Conservation (phyloP, 768 basidiomycete species). For the Russula earlei region DNA sequence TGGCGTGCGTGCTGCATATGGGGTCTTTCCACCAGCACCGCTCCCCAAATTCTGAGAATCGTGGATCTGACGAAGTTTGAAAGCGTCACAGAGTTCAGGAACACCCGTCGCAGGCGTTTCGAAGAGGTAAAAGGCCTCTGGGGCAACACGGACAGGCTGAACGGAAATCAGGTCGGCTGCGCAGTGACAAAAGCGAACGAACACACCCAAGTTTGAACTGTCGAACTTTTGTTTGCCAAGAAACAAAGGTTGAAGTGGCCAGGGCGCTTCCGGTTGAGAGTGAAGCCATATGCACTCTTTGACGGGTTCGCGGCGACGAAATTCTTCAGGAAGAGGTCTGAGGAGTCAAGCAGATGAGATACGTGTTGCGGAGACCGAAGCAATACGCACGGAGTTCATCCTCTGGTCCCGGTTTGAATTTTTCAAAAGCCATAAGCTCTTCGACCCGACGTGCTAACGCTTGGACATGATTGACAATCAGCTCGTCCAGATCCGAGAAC, state of each 20-base stretch:
- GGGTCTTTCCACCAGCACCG: slow-evolving; percentile 62
- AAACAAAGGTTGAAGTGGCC: slow-evolving; percentile 94
- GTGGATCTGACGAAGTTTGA: slow-evolving; percentile 79
- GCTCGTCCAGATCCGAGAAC: slow-evolving; percentile 91
- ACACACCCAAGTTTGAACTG: slow-evolving; percentile 86
- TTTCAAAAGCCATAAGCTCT: slow-evolving; percentile 91
- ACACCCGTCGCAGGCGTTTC: slow-evolving; percentile 87
- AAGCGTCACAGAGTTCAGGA: slow-evolving; percentile 90
- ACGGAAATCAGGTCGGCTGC: not conserved
- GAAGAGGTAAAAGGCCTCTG: slow-evolving; percentile 83
- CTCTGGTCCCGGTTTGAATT: slow-evolving; percentile 82
- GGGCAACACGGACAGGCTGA: slow-evolving; percentile 79
- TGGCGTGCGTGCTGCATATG: slow-evolving; percentile 74
- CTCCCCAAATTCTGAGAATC: slow-evolving; percentile 58
- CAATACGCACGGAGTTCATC: slow-evolving; percentile 78
- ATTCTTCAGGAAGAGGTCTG: slow-evolving; percentile 82
- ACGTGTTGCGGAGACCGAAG: not conserved
- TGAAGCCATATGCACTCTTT: slow-evolving; percentile 93
- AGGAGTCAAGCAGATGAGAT: not conserved
- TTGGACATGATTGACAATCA: slow-evolving; percentile 95
- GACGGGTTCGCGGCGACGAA: slow-evolving; percentile 89
- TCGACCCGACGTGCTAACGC: slow-evolving; percentile 89
- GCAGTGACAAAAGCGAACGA: not conserved
- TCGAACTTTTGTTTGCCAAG: slow-evolving; percentile 82
- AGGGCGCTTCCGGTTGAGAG: slow-evolving; percentile 77